phyloP scores from a whole-genome alignment of 2,329 filamentous ascomycete genomes.

The Cladorrhinum sp. region DNA sequence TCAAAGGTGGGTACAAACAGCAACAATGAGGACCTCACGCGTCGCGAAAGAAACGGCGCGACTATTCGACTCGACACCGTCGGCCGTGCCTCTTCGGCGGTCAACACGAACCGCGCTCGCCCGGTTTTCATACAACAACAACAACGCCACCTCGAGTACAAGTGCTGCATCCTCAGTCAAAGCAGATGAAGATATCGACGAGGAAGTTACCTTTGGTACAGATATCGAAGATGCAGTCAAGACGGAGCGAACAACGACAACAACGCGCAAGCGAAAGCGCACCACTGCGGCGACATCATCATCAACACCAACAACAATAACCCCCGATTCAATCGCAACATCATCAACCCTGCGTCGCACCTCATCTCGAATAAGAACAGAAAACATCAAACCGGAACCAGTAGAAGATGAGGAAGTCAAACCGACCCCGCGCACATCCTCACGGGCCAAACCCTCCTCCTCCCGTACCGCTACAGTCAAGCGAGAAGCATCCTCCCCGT shows the following conservation, averaged over 20 bases:
- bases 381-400: conserved; percentile 13
- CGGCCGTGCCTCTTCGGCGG: conserved; percentile 39
- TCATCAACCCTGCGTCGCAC: neutral
- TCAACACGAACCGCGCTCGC: conserved; percentile 50
- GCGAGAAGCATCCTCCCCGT: neutral
- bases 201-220: conserved; percentile 18
- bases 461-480: conserved; percentile 17
- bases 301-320: too few species aligned
- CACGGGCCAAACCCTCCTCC: neutral
- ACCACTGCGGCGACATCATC: conserved; percentile 27
- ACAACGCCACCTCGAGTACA: conserved; percentile 20
- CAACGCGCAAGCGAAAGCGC: conserved; percentile 33
- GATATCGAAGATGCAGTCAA: conserved; percentile 37
- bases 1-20: neutral
- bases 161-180: conserved; percentile 24
- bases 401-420: neutral
- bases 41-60: conserved; percentile 58
- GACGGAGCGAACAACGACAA: conserved; percentile 10
- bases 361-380: neutral
- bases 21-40: conserved; percentile 54
- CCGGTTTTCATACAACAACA: conserved; percentile 42
- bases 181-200: conserved; percentile 4
- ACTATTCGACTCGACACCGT: conserved; percentile 45
- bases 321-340: neutral
- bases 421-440: neutral